Conservation (phyloP, 2,329 filamentous ascomycete genomes). For the Stromatinia cepivora region DNA sequence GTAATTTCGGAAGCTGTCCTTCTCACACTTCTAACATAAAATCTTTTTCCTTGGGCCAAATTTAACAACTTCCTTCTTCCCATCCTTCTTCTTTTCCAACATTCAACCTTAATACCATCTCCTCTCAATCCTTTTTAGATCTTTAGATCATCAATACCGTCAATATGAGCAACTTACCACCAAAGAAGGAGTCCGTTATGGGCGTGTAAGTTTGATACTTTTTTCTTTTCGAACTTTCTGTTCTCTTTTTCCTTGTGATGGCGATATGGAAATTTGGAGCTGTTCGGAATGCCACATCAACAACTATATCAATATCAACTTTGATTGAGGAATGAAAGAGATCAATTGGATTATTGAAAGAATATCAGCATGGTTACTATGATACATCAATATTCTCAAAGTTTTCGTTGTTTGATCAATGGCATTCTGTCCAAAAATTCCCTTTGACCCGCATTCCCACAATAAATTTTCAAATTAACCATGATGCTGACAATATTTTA, state of each 20-base stretch:
- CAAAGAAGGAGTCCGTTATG: constrained; percentile 59
- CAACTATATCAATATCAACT: neutral
- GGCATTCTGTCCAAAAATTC: constrained; percentile 30
- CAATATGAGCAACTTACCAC: constrained; percentile 51
- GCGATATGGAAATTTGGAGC: constrained; percentile 29
- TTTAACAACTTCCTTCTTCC: constrained; percentile 31
- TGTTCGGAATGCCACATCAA: constrained; percentile 2
- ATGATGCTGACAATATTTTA: constrained; percentile 33
- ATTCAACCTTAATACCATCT: constrained; percentile 48
- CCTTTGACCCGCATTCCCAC: constrained; percentile 8
- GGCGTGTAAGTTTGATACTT: constrained; percentile 60
- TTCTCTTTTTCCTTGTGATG: constrained; percentile 22
- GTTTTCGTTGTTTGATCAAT: constrained; percentile 33
- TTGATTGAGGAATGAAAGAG: neutral
- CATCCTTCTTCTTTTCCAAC: constrained; percentile 30
- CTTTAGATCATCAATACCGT: constrained; percentile 44
- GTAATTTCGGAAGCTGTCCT: constrained; percentile 28
- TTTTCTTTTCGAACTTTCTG: neutral
- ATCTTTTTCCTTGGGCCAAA: constrained; percentile 27
- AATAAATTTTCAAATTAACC: constrained; percentile 23
- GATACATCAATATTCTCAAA: constrained; percentile 16
- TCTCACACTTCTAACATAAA: constrained; percentile 31
- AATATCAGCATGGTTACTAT: neutral
- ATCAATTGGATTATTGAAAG: neutral
- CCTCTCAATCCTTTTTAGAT: constrained; percentile 56